Evolutionary conservation across 1,139 yeast species (phyloP).

Genomic region (Pichia sp.): DNA sequence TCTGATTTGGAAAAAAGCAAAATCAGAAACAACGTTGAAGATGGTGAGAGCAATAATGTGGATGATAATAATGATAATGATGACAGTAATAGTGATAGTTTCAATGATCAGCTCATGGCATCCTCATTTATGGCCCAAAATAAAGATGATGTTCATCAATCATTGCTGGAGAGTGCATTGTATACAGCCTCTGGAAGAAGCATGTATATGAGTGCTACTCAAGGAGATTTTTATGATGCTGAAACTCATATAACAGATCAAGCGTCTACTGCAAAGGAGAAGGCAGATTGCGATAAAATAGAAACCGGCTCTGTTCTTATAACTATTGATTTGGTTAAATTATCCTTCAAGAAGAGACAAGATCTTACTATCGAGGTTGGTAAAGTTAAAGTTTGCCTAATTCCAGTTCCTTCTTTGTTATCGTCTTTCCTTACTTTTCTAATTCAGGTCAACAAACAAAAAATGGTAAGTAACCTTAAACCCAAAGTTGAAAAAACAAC

Average conservation of each 20-base stretch:
- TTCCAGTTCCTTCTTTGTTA: constrained; percentile 33
- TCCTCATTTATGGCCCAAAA: constrained; percentile 33
- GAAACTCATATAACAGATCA: constrained; percentile 4
- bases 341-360: constrained; percentile 1
- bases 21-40: not conserved
- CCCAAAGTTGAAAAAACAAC: not conserved
- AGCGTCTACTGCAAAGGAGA: not conserved
- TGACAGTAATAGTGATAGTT: constrained; percentile 21
- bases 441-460: constrained; percentile 17
- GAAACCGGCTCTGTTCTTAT: constrained; percentile 2
- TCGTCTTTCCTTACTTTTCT: constrained; percentile 22
- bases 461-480: not conserved
- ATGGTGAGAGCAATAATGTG: constrained; percentile 21
- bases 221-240: constrained; percentile 31
- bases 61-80: not conserved
- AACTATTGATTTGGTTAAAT: not conserved
- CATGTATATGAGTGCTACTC: constrained; percentile 79
- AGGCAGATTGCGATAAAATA: constrained; percentile 12
- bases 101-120: constrained; percentile 34
- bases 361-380: constrained; percentile 38
- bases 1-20: not conserved
- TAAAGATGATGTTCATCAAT: constrained; percentile 38
- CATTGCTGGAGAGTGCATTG: constrained; percentile 56
- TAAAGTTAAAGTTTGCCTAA: constrained; percentile 40
- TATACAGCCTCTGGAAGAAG: constrained; percentile 57